Evolutionary conservation across 2,329 filamentous ascomycete genomes (phyloP).

Genomic region (Allantophomopsis lycopodina): DNA sequence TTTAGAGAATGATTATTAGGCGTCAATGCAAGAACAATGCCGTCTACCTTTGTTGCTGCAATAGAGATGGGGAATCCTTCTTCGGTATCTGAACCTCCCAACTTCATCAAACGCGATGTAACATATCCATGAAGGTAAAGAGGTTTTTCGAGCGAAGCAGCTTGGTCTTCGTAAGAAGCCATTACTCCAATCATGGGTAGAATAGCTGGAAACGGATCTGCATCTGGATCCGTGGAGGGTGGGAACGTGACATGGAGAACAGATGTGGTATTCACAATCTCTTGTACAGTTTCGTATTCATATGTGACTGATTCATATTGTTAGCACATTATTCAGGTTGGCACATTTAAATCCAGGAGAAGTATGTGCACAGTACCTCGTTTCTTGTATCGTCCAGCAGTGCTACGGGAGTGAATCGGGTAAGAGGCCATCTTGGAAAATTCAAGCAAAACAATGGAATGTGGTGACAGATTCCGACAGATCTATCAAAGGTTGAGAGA

Average conservation of each 20-base stretch:
- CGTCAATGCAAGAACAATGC: slow-evolving; percentile 65
- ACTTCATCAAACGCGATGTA: slow-evolving; percentile 61
- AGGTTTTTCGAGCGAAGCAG: slow-evolving; percentile 44
- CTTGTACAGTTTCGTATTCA: slow-evolving; percentile 56
- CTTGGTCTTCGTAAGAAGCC: slow-evolving; percentile 53
- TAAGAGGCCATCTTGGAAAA: neutral
- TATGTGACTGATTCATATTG: slow-evolving; percentile 26
- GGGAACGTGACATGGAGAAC: slow-evolving; percentile 74
- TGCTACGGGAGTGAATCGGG: neutral
- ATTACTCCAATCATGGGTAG: slow-evolving; percentile 82
- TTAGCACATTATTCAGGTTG: neutral
- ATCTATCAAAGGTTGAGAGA: no score
- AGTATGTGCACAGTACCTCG: neutral
- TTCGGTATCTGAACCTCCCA: slow-evolving; percentile 17
- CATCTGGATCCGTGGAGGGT: slow-evolving; percentile 24
- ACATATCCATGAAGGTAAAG: slow-evolving; percentile 80
- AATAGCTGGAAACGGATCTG: slow-evolving; percentile 53
- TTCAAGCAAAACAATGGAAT: no score
- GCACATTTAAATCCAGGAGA: neutral
- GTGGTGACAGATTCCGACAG: no score
- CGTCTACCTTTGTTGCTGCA: slow-evolving; percentile 63
- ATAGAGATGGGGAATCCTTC: slow-evolving; percentile 57
- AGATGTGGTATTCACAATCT: slow-evolving; percentile 55
- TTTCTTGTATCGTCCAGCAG: neutral
- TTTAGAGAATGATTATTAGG: slow-evolving; percentile 77